Percentiles rank a stretch among this genome's conserved stretches.
phyloP scores from a whole-genome alignment of 73 alveolate genomes.

The Durusdinium trenchii region DNA sequence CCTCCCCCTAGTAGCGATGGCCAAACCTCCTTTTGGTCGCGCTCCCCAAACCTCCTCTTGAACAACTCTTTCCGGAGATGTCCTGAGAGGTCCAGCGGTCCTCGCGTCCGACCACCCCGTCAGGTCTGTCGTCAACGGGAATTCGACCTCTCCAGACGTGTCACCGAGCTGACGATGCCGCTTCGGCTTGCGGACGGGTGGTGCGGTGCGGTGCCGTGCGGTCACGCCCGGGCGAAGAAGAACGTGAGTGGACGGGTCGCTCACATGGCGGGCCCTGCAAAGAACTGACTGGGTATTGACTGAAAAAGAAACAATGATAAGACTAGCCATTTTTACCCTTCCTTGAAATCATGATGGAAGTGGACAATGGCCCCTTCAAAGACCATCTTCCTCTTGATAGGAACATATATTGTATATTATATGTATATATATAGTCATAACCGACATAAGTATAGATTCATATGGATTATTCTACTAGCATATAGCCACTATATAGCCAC shows the following conservation, averaged over 20 bases:
- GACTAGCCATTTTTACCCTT: no score
- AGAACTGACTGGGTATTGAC: neutral
- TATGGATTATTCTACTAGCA: neutral
- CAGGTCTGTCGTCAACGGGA: constrained; percentile 84
- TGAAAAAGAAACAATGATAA: neutral
- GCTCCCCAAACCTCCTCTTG: neutral
- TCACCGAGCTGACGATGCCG: constrained; percentile 60
- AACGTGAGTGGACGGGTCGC: neutral
- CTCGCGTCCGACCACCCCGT: no score
- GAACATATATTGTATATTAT: no score
- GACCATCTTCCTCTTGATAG: no score
- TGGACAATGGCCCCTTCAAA: no score
- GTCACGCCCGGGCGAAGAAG: no score
- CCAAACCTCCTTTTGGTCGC: neutral
- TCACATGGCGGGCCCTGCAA: neutral
- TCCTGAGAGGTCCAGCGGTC: no score
- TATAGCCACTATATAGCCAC: neutral
- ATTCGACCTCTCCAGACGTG: constrained; percentile 65
- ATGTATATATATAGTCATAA: no score
- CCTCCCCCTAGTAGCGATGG: neutral
- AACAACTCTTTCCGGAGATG: no score
- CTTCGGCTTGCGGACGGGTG: neutral
- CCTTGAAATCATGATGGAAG: no score
- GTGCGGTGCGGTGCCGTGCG: neutral
- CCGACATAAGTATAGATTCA: no score